Evolutionary conservation across 1,139 yeast species (phyloP).

Genomic region (Geotrichum candidum): DNA sequence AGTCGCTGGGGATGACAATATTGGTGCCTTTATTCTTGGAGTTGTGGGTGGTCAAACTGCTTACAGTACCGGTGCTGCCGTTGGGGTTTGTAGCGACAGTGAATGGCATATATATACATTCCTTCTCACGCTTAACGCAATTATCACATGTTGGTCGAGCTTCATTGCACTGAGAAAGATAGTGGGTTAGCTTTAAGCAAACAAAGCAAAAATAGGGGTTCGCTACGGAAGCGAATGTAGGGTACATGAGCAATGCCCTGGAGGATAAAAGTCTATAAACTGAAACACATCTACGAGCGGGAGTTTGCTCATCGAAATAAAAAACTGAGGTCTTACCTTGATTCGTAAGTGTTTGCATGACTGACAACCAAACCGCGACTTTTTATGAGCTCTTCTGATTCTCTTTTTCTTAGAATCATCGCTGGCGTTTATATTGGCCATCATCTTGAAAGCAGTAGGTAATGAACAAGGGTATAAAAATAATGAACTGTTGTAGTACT

Average conservation of each 20-base stretch:
- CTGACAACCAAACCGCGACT: constrained; percentile 13
- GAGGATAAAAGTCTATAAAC: neutral
- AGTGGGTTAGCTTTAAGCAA: neutral
- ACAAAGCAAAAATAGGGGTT: neutral
- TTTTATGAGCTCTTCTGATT: constrained; percentile 11
- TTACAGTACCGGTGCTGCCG: neutral
- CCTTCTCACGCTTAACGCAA: constrained; percentile 9
- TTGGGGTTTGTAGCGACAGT: neutral
- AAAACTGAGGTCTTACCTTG: neutral
- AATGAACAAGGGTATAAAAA: neutral
- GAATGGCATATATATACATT: constrained; percentile 5
- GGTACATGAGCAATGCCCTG: neutral
- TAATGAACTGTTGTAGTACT: neutral
- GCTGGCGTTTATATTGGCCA: neutral
- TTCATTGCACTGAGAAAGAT: constrained; percentile 11
- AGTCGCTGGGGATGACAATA: neutral
- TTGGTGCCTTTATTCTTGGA: neutral
- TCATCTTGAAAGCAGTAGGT: neutral
- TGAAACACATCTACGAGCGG: neutral
- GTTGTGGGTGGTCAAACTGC: neutral
- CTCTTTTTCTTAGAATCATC: constrained; percentile 4
- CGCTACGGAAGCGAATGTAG: neutral
- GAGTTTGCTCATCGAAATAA: neutral
- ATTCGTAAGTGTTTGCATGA: constrained; percentile 9
- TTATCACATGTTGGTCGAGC: constrained; percentile 11